These are phyloP conservation scores for Calonectria pauciramosa DNA, from an alignment of 2,329 filamentous ascomycete genomes.

Conservation along the genomic window DNA sequence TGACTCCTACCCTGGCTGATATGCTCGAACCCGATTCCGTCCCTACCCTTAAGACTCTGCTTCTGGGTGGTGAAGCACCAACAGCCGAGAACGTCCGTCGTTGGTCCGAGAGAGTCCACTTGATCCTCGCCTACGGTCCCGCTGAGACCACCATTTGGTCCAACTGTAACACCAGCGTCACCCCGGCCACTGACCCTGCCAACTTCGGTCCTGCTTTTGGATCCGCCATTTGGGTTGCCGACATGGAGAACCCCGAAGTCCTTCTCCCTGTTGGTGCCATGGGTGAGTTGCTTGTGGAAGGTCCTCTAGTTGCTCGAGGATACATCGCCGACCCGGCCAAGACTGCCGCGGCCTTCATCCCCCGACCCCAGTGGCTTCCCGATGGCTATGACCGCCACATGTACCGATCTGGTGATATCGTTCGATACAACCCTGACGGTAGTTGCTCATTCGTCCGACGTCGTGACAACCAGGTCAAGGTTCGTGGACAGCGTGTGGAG, in stretches of 20 bases:
- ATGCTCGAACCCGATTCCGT: neutral
- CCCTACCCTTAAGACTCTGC: neutral
- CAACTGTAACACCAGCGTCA: neutral
- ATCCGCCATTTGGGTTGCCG: neutral
- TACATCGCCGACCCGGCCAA: slow-evolving; percentile 25
- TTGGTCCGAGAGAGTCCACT: neutral
- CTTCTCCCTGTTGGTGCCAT: slow-evolving; percentile 2
- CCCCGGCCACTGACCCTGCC: neutral
- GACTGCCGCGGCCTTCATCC: slow-evolving; percentile 9
- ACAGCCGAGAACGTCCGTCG: neutral
- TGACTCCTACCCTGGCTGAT: neutral
- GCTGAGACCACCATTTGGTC: slow-evolving; percentile 3
- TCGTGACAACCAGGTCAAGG: slow-evolving; percentile 70
- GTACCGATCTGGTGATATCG: slow-evolving; percentile 65
- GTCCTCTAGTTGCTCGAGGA: slow-evolving; percentile 34
- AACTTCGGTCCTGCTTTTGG: neutral
- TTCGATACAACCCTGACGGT: slow-evolving; percentile 56
- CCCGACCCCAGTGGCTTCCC: accelerated
- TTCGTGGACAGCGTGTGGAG: slow-evolving; percentile 69
- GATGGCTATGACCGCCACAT: slow-evolving; percentile 29
- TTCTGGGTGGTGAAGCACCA: neutral
- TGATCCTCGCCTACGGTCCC: neutral
- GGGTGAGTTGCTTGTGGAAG: slow-evolving; percentile 32
- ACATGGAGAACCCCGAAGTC: neutral
- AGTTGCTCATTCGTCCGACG: slow-evolving; percentile 61